phyloP scores from a whole-genome alignment of 352 stramenopile species.

The Phytophthora kernoviae region DNA sequence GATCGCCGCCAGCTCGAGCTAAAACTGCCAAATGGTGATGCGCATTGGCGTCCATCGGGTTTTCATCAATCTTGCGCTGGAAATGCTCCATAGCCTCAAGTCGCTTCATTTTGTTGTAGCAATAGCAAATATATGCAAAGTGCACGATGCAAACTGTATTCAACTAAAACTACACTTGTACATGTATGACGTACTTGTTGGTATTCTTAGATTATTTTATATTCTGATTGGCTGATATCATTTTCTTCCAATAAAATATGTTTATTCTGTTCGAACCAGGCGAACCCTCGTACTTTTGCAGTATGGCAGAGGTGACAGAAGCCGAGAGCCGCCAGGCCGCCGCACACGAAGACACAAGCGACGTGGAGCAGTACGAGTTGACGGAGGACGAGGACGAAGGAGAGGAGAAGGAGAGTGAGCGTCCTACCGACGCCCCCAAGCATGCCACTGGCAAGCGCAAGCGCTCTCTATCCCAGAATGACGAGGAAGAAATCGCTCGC shows the following conservation, averaged over 20 bases:
- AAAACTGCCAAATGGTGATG: conserved; percentile 70
- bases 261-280: no score
- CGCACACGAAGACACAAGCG: background rate
- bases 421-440: conserved; percentile 13
- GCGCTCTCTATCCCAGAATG: conserved; percentile 48
- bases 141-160: no score
- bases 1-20: conserved; percentile 49
- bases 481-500: conserved; percentile 73
- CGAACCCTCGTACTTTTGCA: no score
- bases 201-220: no score
- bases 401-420: conserved; percentile 15
- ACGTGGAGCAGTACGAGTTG: conserved; percentile 33
- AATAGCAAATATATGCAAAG: conserved; percentile 1
- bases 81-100: conserved; percentile 70
- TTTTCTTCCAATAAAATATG: no score
- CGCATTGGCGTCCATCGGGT: conserved; percentile 58
- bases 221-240: no score
- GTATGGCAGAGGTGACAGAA: background rate
- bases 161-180: no score
- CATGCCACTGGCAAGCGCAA: conserved; percentile 62
- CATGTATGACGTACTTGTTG: no score
- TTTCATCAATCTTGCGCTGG: conserved; percentile 53
- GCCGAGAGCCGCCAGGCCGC: background rate
- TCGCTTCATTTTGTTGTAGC: conserved; percentile 37
- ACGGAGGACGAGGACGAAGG: conserved; percentile 37